A percentile compares a stretch with the other conserved stretches of the same genome.
These are phyloP conservation scores for Hygrocybe coccinea DNA, from an alignment of 768 basidiomycete genomes.

Conservation along the genomic window DNA sequence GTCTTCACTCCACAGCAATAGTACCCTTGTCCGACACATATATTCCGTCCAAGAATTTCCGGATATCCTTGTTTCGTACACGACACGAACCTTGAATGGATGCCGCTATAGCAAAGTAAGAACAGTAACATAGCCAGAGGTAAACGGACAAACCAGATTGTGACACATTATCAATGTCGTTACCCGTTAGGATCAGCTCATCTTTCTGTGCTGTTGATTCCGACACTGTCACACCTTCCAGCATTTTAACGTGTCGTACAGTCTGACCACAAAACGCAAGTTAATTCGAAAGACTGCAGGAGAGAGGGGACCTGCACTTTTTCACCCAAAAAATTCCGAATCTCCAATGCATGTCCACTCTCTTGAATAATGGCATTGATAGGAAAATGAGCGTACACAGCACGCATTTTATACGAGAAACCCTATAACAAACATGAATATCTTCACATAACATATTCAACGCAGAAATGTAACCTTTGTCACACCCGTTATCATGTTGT, in stretches of 20 bases:
- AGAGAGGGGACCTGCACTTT: constrained; percentile 49
- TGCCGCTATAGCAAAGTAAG: constrained; percentile 53
- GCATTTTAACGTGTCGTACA: constrained; percentile 89
- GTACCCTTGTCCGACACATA: constrained; percentile 83
- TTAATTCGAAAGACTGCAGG: no score
- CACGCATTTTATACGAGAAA: constrained; percentile 99
- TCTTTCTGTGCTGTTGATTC: constrained; percentile 94
- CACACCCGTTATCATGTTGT: constrained; percentile 97
- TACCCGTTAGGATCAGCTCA: constrained; percentile 89
- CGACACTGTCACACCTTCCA: constrained; percentile 74
- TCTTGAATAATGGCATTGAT: constrained; percentile 97
- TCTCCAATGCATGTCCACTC: constrained; percentile 66
- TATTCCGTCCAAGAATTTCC: constrained; percentile 95
- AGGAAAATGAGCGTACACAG: constrained; percentile 99
- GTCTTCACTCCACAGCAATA: constrained; percentile 43
- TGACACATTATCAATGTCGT: constrained; percentile 95
- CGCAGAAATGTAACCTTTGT: constrained; percentile 63
- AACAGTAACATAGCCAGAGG: background rate
- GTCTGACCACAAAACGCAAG: constrained; percentile 45
- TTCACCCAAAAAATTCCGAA: constrained; percentile 93
- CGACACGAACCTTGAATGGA: constrained; percentile 95
- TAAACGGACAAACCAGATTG: constrained; percentile 64
- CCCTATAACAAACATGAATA: constrained; percentile 50
- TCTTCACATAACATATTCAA: background rate
- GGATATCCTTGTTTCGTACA: constrained; percentile 99